Conservation (phyloP, 768 basidiomycete genomes). For the Pulveroboletus sp. region DNA sequence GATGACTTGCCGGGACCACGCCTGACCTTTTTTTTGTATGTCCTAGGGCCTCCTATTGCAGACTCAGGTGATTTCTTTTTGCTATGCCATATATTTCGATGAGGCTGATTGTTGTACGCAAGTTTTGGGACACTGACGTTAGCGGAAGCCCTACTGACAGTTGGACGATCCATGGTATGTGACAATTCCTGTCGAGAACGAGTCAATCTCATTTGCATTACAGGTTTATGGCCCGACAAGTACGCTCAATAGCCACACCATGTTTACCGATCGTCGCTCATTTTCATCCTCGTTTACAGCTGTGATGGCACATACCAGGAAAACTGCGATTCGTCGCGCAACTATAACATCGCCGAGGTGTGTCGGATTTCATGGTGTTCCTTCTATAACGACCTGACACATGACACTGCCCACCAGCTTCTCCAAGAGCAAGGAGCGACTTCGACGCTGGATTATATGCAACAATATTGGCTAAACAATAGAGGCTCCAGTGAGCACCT, state of each 20-base stretch:
- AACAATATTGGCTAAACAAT: slow-evolving; percentile 58
- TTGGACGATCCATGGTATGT: slow-evolving; percentile 72
- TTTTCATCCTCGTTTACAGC: slow-evolving; percentile 26
- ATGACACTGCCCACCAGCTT: slow-evolving; percentile 37
- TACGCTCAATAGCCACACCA: slow-evolving; percentile 23
- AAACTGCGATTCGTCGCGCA: slow-evolving; percentile 38
- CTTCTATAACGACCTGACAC: neutral
- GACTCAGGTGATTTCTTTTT: slow-evolving; percentile 37
- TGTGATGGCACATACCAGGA: slow-evolving; percentile 45
- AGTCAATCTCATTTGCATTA: slow-evolving; percentile 2
- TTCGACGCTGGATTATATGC: slow-evolving; percentile 57
- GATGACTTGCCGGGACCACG: neutral
- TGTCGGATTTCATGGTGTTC: slow-evolving; percentile 2
- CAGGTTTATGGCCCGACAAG: slow-evolving; percentile 68
- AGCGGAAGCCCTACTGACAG: slow-evolving; percentile 57
- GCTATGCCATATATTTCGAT: neutral
- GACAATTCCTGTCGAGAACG: neutral
- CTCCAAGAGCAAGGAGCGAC: slow-evolving; percentile 49
- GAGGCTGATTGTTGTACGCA: slow-evolving; percentile 7
- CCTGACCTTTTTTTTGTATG: neutral
- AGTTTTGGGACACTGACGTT: slow-evolving; percentile 74
- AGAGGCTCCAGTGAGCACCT: slow-evolving; percentile 58
- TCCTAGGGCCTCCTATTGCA: slow-evolving; percentile 56
- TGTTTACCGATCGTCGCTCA: neutral
- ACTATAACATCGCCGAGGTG: slow-evolving; percentile 42